Base-by-base conservation (phyloP, 768 basidiomycete genomes). In the Lactarius hengduanensis region DNA sequence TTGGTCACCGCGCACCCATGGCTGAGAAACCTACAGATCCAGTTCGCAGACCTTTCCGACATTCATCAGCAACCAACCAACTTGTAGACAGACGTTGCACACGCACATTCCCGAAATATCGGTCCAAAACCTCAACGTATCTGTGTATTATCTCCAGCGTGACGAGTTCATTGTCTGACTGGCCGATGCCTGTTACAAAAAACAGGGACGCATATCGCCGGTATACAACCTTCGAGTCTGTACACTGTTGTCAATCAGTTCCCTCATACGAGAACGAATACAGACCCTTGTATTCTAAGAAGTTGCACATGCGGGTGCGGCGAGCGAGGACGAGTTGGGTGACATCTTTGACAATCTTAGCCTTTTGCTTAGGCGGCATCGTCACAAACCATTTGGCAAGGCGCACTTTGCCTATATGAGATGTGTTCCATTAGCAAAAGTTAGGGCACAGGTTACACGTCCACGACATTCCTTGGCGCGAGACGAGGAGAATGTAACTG, bases 301-400 rank as follows among this genome's bases (percentile, higher is more conserved):
- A 90, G 78, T 98, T 98, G 75, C 94, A 97, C 93, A 94, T 96
- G 63, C 90, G 83, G 59, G 91, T 92, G 65, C 91, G 83, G 59
- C 96, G 84, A 60, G 89, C 91, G 55, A 96, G 81, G 36, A 98
- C 94, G 41, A 97, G 84, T 77, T 95, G 93, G 1, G 94, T 96
- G 36, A 98, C 91, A 74, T 98, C 96, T 78, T 94, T 95, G 69
- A 97, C 88, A 73, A 96, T 94, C 84, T 95, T 96, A 62, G 84
- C 83, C 77, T 94, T 96, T 41, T 80, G 80, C 77, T 94, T 93
- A 26, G 88, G 81, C 36, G 90, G 80, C 77, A 95, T 82, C 1
- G 96, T 92, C 22, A 86, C 83, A 76, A 93, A 98, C 96, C 96
- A 98, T 83, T 98, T 98, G 36, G 94, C 88, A 43, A 98, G 85